Evolutionary conservation across 805 yeast genomes (phyloP), one percentile per base, ranked within the genome.

Genomic region (Jamesozyma spencerorum): DNA sequence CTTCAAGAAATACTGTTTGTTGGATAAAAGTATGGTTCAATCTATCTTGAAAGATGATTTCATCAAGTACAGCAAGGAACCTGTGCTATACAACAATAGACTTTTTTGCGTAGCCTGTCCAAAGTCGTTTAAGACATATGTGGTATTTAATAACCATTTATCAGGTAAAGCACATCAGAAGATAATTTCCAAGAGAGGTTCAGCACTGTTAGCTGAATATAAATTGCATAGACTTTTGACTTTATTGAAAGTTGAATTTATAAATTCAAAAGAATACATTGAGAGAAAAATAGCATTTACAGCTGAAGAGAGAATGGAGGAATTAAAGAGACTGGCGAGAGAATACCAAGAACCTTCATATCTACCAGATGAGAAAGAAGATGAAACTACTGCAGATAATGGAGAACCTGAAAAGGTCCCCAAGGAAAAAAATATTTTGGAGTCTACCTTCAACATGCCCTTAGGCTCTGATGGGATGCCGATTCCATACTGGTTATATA

Each of bases 401-500:
- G 48, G 46, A 7, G 51, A 43, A 3, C 47, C 47, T 1, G 50
- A 53, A 17, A 26, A 31, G 26, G 14, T 6, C 3, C 14, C 24
- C 13, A 34, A n/a, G 18, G 18, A 29, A 14, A 36, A 28, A 15
- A 29, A 11, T 19, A 5, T 39, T 8, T 30, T 42, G 5, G 43
- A 36, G 12, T 41, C 41, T 8, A 34, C 48, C 3, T 64, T 74
- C 41, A 75, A 80, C 41, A 59, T 85, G 41, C 95, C 95, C 0
- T 39, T 85, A 0, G 97, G 95, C 0, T 73, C 84, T 15, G 97
- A 88, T 60, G 97, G 97, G 0, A 73, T 71, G 31, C 97, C 97
- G 1, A 85, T 92, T 22, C 98, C 98, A 1, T 77, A 71, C 40
- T 92, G 98, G 98, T 66, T 92, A 22, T 88, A 77, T 69, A 92